phyloP scores from a whole-genome alignment of 129 eudicot genomes.

The Mikania micrantha region DNA sequence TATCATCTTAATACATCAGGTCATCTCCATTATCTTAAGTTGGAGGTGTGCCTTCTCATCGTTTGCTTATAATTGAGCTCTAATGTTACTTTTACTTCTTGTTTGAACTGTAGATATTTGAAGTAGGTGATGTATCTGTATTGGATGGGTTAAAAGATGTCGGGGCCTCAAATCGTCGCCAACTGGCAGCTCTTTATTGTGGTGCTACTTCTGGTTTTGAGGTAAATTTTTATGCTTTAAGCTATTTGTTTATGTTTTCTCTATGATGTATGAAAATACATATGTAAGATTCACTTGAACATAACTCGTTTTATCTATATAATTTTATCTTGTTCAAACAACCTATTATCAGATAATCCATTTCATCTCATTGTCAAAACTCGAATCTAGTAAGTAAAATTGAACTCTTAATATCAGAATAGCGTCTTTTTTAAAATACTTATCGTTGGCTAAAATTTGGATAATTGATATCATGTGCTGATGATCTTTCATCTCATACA shows the following conservation, averaged over 20 bases:
- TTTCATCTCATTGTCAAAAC: conserved; percentile 10
- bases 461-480: background rate
- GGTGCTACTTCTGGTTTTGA: conserved; percentile 83
- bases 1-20: background rate
- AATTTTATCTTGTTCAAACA: background rate
- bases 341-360: background rate
- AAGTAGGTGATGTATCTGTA: conserved; percentile 79
- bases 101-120: conserved; percentile 52
- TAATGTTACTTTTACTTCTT: background rate
- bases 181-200: conserved; percentile 80
- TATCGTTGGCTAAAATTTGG: background rate
- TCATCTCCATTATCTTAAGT: conserved; percentile 1
- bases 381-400: background rate
- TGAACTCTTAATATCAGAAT: background rate
- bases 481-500: background rate
- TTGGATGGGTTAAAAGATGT: conserved; percentile 69
- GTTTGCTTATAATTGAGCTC: background rate
- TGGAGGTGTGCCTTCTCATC: background rate
- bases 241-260: conserved; percentile 2
- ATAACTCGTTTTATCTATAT: conserved; percentile 1
- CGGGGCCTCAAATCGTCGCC: conserved; percentile 71
- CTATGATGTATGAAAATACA: background rate
- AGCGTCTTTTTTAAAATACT: background rate
- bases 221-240: conserved; percentile 7
- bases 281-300: conserved; percentile 1